Conservation (phyloP, 73 alveolate genomes). For the Paramecium pentaurelia region DNA sequence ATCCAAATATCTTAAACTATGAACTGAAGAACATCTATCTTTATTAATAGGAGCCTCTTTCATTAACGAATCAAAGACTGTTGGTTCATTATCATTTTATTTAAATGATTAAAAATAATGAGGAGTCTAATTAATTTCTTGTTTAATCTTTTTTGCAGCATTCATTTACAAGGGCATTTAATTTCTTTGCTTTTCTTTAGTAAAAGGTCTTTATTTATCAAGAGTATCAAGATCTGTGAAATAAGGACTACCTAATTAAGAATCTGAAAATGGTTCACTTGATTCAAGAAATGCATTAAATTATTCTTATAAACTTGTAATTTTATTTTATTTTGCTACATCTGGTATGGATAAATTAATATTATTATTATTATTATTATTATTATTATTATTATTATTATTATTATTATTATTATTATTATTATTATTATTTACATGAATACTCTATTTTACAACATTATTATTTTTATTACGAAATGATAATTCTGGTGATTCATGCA, state of each 20-base stretch:
- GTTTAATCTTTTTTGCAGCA: neutral
- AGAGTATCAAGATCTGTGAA: neutral
- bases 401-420: neutral
- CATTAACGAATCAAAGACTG: conserved; percentile 5
- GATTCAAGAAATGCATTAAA: conserved; percentile 38
- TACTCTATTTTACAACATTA: neutral
- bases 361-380: neutral
- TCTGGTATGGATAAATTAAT: neutral
- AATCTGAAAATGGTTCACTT: conserved; percentile 5
- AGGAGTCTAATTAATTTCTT: neutral
- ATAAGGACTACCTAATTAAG: conserved; percentile 22
- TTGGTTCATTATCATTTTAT: neutral
- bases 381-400: neutral
- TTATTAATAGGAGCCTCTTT: neutral
- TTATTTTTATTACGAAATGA: conserved; percentile 15
- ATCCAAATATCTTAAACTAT: conserved; percentile 24
- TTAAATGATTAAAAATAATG: conserved; percentile 19
- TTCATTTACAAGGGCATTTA: conserved; percentile 32
- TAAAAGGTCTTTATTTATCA: neutral
- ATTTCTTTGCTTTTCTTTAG: neutral
- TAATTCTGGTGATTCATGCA: conserved; percentile 26
- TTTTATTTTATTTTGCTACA: neutral
- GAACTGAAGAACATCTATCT: conserved; percentile 44
- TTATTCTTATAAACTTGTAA: neutral
- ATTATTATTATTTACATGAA: neutral